These are phyloP conservation scores for Linnemannia elongata DNA, from an alignment of 192 early-diverging fungal species.

Conservation along the genomic window DNA sequence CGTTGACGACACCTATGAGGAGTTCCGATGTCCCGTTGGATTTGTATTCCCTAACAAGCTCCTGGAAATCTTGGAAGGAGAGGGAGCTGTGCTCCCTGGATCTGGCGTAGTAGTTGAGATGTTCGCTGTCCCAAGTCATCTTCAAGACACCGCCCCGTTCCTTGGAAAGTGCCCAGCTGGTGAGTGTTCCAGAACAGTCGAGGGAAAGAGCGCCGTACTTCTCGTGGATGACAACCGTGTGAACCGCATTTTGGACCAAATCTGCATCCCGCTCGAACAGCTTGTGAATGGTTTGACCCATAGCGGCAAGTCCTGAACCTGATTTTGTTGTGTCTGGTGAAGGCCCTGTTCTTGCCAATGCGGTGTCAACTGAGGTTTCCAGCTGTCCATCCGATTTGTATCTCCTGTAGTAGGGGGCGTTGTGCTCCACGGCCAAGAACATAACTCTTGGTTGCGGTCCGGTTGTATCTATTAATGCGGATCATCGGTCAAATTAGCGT, in stretches of 20 bases:
- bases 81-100: conserved; percentile 49
- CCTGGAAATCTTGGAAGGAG: conserved; percentile 50
- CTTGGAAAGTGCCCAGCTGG: conserved; percentile 53
- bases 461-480: background rate
- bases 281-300: conserved; percentile 31
- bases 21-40: conserved; percentile 33
- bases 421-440: conserved; percentile 21
- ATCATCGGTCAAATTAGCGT: background rate
- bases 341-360: background rate
- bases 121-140: conserved; percentile 48
- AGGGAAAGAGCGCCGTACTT: conserved; percentile 47
- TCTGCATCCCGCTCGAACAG: conserved; percentile 28
- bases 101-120: conserved; percentile 62
- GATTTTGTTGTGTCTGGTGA: background rate
- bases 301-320: conserved; percentile 10
- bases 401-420: conserved; percentile 29
- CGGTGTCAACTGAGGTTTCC: background rate
- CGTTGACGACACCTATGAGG: conserved; percentile 58
- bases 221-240: conserved; percentile 46
- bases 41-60: conserved; percentile 43
- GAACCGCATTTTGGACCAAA: conserved; percentile 41
- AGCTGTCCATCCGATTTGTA: conserved; percentile 16
- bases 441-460: conserved; percentile 3
- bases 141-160: conserved; percentile 33
- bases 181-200: conserved; percentile 56